Evolutionary conservation across 2,329 filamentous ascomycete species (phyloP).

Genomic region (Ceratocystis diversiconidia): DNA sequence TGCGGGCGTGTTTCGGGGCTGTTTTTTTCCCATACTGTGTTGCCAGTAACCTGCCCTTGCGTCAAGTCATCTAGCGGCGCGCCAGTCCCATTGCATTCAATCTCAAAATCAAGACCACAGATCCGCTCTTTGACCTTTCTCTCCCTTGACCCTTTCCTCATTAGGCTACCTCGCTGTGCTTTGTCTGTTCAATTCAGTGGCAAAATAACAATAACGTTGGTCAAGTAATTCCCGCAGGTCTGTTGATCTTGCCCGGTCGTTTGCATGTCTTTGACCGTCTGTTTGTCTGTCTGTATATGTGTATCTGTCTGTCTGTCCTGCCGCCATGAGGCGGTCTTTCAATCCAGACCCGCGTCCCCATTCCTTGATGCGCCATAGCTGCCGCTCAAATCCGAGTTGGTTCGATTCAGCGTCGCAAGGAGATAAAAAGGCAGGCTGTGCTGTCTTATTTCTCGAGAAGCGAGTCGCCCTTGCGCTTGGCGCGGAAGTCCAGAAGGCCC

Average conservation of each 20-base stretch:
- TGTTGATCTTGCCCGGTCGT: not conserved
- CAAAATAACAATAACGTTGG: not conserved
- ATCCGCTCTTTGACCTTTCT: not conserved
- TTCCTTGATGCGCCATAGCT: not conserved
- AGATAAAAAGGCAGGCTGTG: not conserved
- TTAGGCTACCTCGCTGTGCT: not conserved
- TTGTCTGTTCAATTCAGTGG: not conserved
- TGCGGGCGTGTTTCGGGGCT: no score
- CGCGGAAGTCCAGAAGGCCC: conserved; percentile 77
- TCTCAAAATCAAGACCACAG: no score
- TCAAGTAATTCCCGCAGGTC: conserved; percentile 4
- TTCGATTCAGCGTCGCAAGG: not conserved
- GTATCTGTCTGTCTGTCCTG: not conserved
- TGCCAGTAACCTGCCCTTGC: no score
- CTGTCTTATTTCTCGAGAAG: conserved; percentile 56
- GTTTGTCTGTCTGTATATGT: conserved; percentile 6
- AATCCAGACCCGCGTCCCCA: no score
- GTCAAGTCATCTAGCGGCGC: no score
- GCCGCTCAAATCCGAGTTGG: not conserved
- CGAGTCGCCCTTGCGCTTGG: conserved; percentile 78
- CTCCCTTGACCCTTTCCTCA: not conserved
- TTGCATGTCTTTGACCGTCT: conserved; percentile 4
- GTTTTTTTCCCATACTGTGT: not conserved
- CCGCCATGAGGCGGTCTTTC: no score
- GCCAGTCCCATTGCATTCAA: no score